Conservation (phyloP, 768 basidiomycete species). For the Nidula microcarpa region DNA sequence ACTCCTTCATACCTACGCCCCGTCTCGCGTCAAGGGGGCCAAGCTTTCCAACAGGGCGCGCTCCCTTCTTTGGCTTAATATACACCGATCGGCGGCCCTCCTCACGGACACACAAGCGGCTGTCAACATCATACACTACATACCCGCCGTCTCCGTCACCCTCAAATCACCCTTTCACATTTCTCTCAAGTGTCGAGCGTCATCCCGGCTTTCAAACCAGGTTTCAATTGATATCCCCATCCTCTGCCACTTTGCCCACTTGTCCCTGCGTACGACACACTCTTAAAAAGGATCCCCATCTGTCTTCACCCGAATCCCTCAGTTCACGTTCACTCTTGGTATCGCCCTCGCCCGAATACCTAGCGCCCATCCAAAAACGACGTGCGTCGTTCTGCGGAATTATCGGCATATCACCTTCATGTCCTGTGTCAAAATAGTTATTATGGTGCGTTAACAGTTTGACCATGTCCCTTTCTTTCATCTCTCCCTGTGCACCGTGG, state of each 20-base stretch:
- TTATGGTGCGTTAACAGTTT: conserved; percentile 25
- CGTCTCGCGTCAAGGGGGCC: conserved; percentile 1
- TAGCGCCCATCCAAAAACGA: conserved; percentile 13
- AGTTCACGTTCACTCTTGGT: too few species aligned
- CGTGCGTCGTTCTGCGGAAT: conserved; percentile 6
- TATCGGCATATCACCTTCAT: conserved; percentile 18
- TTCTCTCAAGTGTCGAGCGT: not conserved
- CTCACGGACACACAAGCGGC: not conserved
- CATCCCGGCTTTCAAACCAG: not conserved
- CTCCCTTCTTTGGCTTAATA: not conserved
- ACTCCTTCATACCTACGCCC: conserved; percentile 5
- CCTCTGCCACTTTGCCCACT: not conserved
- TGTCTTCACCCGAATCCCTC: conserved; percentile 7
- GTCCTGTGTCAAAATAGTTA: conserved; percentile 28
- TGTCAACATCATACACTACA: not conserved
- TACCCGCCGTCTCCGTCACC: not conserved
- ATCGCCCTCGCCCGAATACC: not conserved
- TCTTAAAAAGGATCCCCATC: conserved; percentile 5
- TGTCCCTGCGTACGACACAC: not conserved
- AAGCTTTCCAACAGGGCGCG: not conserved
- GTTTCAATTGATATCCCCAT: conserved; percentile 1
- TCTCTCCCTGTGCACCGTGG: not conserved
- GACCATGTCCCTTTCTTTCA: not conserved
- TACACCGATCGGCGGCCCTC: not conserved
- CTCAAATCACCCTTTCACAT: not conserved